Evolutionary conservation across 331 rosid species (phyloP).

Genomic region (Arachis monticola): DNA sequence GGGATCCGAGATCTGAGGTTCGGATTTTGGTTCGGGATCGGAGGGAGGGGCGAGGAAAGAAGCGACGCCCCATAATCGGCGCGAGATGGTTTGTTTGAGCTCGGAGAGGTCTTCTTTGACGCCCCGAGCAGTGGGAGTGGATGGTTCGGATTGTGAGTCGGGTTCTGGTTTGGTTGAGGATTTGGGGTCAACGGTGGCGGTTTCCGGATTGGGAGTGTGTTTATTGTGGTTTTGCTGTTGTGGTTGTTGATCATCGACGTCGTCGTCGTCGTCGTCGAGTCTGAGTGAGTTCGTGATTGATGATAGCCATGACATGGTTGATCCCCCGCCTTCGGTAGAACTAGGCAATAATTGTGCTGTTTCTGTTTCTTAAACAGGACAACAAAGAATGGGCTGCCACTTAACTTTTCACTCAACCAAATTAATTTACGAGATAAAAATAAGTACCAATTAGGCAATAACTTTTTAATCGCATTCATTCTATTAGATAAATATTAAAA

Average conservation of each 20-base stretch:
- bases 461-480: too few relatives aligned
- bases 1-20: constrained; percentile 16
- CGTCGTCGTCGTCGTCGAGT: constrained; percentile 59
- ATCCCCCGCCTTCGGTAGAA: not conserved
- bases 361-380: too few relatives aligned
- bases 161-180: constrained; percentile 39
- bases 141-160: constrained; percentile 39
- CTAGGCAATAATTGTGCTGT: not conserved
- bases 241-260: constrained; percentile 31
- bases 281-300: constrained; percentile 83
- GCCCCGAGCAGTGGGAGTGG: constrained; percentile 65
- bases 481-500: too few relatives aligned
- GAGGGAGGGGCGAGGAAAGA: constrained; percentile 89
- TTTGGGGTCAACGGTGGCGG: constrained; percentile 24
- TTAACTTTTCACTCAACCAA: too few relatives aligned
- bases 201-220: constrained; percentile 40
- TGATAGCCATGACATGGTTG: constrained; percentile 75
- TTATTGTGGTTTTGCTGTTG: constrained; percentile 47
- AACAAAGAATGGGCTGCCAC: too few relatives aligned
- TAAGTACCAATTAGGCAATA: too few relatives aligned
- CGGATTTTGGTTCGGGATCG: constrained; percentile 58
- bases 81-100: constrained; percentile 66
- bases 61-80: constrained; percentile 90
- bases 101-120: constrained; percentile 87
- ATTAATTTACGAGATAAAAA: too few relatives aligned